These are phyloP conservation scores for Tagetes patula DNA, from an alignment of 129 eudicot species.

Conservation along the genomic window DNA sequence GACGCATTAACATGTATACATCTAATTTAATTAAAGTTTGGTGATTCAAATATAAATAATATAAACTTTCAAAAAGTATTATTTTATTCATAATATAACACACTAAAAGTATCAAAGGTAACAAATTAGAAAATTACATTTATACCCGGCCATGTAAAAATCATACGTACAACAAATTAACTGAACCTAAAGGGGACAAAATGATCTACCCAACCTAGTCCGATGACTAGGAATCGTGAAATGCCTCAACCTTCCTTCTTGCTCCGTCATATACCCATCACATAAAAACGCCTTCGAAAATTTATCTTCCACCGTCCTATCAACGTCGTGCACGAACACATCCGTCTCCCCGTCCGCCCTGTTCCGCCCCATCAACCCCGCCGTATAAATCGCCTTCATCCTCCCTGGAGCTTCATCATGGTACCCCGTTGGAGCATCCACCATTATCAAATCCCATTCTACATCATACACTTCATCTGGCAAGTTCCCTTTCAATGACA, in stretches of 20 bases:
- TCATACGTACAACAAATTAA: conserved; percentile 5
- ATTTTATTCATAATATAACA: neutral
- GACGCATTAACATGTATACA: neutral
- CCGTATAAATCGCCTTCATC: conserved; percentile 81
- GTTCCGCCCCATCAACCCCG: conserved; percentile 70
- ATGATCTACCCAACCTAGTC: conserved; percentile 60
- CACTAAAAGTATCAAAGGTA: neutral
- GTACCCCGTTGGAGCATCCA: conserved; percentile 90
- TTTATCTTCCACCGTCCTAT: conserved; percentile 67
- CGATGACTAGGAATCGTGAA: conserved; percentile 77
- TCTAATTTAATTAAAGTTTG: neutral
- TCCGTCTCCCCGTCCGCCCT: conserved; percentile 66
- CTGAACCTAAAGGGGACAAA: conserved; percentile 50
- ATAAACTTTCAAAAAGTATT: neutral
- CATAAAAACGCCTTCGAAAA: conserved; percentile 68
- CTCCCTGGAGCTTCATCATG: conserved; percentile 72
- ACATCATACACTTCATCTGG: conserved; percentile 64
- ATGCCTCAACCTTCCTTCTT: conserved; percentile 74
- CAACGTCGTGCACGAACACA: conserved; percentile 81
- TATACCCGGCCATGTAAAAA: neutral
- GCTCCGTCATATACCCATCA: conserved; percentile 62
- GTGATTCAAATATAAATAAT: neutral
- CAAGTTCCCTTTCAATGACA: conserved; percentile 50
- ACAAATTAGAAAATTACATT: conserved; percentile 18
- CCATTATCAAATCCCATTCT: conserved; percentile 90